Evolutionary conservation across 192 early-diverging fungal genomes (phyloP).

Genomic region (Entomortierella beljakovae): DNA sequence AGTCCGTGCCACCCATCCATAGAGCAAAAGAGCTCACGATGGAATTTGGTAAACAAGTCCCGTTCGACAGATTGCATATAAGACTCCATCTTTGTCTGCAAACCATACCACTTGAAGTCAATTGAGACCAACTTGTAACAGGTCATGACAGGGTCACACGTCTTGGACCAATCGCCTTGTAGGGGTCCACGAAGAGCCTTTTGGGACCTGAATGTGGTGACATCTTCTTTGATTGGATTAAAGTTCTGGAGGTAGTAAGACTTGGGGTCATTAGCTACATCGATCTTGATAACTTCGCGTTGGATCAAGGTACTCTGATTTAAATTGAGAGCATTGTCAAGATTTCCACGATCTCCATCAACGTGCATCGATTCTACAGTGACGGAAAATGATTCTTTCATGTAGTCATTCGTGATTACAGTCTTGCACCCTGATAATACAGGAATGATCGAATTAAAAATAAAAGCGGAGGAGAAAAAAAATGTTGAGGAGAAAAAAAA

Average conservation of each 20-base stretch:
- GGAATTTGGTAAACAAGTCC: conserved; percentile 74
- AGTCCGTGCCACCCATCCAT: conserved; percentile 85
- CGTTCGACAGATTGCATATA: conserved; percentile 68
- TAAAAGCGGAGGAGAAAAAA: neutral
- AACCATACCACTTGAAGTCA: conserved; percentile 81
- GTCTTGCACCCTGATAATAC: conserved; percentile 5
- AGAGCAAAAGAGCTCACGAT: conserved; percentile 82
- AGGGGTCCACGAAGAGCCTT: conserved; percentile 81
- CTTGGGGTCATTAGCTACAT: conserved; percentile 73
- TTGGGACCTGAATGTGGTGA: conserved; percentile 68
- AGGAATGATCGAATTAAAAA: neutral
- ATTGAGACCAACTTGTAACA: conserved; percentile 85
- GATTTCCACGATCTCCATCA: conserved; percentile 72
- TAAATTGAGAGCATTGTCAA: conserved; percentile 71
- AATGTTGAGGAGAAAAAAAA: neutral
- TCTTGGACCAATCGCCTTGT: conserved; percentile 68
- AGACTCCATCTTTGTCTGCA: conserved; percentile 74
- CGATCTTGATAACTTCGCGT: conserved; percentile 73
- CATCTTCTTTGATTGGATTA: conserved; percentile 69
- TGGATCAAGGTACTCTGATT: conserved; percentile 62
- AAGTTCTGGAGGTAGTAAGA: conserved; percentile 44
- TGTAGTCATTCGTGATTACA: conserved; percentile 71
- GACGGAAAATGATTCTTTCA: conserved; percentile 78
- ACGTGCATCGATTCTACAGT: conserved; percentile 81
- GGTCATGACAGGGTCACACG: conserved; percentile 80